Evolutionary conservation across 2,329 filamentous ascomycete species (phyloP).

Genomic region (Capronia epimyces): DNA sequence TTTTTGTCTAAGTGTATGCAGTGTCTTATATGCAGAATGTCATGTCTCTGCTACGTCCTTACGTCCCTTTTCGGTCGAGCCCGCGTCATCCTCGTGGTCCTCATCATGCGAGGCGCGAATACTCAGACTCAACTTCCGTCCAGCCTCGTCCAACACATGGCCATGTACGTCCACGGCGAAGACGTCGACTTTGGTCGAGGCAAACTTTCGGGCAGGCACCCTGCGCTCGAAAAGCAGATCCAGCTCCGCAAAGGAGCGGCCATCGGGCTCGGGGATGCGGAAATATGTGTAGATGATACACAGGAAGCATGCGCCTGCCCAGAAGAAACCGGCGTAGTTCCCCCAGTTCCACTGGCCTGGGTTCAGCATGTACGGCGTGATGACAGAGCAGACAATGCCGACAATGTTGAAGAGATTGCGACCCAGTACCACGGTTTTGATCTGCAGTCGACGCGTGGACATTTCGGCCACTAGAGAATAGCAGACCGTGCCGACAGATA

Average conservation of each 20-base stretch:
- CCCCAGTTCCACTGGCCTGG: slow-evolving; percentile 71
- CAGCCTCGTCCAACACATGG: not conserved
- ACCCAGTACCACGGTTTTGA: slow-evolving; percentile 84
- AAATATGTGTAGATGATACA: slow-evolving; percentile 78
- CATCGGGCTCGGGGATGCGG: slow-evolving; percentile 70
- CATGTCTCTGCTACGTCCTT: too few species aligned
- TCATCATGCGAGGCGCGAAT: slow-evolving; percentile 2
- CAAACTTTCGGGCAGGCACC: slow-evolving; percentile 68
- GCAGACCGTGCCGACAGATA: slow-evolving; percentile 81
- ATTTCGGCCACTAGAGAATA: slow-evolving; percentile 84
- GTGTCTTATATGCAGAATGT: too few species aligned
- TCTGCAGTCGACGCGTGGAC: slow-evolving; percentile 73
- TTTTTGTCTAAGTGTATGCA: too few species aligned
- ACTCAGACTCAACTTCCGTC: slow-evolving; percentile 2
- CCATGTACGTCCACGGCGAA: slow-evolving; percentile 35
- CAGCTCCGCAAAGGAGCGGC: slow-evolving; percentile 76
- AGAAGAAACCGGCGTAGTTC: slow-evolving; percentile 76
- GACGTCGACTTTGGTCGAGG: slow-evolving; percentile 51
- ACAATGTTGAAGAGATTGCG: slow-evolving; percentile 76
- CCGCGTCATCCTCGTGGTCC: too few species aligned
- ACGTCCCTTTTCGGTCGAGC: too few species aligned
- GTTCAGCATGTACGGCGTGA: slow-evolving; percentile 85
- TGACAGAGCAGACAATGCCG: slow-evolving; percentile 69
- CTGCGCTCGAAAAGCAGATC: slow-evolving; percentile 74
- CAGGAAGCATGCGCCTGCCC: slow-evolving; percentile 71